Base-by-base conservation (phyloP, 1,284 basidiomycete species). In the Xerocomus nothofagi region DNA sequence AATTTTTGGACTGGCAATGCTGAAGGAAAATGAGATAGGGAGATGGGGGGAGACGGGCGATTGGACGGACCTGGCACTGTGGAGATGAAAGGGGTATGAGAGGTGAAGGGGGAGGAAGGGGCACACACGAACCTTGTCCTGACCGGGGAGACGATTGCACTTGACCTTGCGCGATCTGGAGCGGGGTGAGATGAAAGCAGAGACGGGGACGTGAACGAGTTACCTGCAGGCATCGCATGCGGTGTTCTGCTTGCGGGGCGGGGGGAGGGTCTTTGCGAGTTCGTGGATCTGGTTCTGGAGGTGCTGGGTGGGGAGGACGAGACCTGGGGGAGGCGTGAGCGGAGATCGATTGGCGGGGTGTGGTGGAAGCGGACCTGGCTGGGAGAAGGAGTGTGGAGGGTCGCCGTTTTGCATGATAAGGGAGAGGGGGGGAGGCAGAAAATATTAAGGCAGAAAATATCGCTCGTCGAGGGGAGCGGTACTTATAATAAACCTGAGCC, bases 211-310 rank as follows among this genome's bases (percentile, higher is more conserved):
- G 26, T 27, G 8, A 6, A 1, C n/a, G 0, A n/a, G 3, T 2
- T 3, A 3, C 85, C 86, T 83, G 78, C 91, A 93, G 44, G 88
- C 87, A 73, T 94, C 91, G 67, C 91, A 94, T 21, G 91, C 91
- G 20, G 91, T 90, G 66, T 94, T 94, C 72, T 94, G 91, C 66
- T 91, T 92, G 49, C 88, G 74, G 3, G 88, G 85, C 17, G 86
- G 84, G 2, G 87, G 84, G 0, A 87, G 75, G 0, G 82, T 79
- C 72, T 86, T 87, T 44, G 84, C 82, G 33, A 86, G 78, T 59
- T 88, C 86, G 61, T 87, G 82, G 43, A 88, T 84, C 67, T 88
- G 84, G 60, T 81, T 84, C 72, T 89, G 87, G 62, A 86, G 77
- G 39, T 79, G 76, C 48, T 76, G 78, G 9, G 77, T 79, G 30